phyloP scores from a whole-genome alignment of 148 eudicot genomes.

The Rhododendron ovatum region DNA sequence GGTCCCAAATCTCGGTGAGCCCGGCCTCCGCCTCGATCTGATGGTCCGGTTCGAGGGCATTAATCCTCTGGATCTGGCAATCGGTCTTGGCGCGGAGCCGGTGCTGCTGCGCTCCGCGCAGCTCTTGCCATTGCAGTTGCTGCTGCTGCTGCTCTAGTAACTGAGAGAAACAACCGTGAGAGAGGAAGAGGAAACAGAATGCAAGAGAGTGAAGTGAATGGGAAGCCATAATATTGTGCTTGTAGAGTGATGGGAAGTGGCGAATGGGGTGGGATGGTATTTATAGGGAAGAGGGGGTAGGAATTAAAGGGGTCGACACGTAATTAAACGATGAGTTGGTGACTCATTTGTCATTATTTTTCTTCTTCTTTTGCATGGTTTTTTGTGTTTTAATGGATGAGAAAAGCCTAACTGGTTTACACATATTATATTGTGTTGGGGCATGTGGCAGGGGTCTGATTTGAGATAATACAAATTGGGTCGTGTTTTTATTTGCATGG shows the following conservation, averaged over 20 bases:
- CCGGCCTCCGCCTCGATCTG: constrained; percentile 46
- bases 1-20: constrained; percentile 44
- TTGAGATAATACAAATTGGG: neutral
- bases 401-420: neutral
- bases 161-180: constrained; percentile 20
- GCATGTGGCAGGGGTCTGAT: constrained; percentile 2
- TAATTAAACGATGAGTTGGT: neutral
- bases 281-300: neutral
- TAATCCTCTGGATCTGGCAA: constrained; percentile 39
- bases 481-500: neutral
- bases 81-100: constrained; percentile 18
- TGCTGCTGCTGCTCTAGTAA: neutral
- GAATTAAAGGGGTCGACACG: constrained; percentile 18
- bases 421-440: neutral
- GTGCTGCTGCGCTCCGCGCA: constrained; percentile 20
- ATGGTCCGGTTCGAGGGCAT: constrained; percentile 40
- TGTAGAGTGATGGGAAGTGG: neutral
- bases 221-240: constrained; percentile 15
- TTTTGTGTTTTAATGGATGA: neutral
- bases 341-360: too few species aligned
- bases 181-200: constrained; percentile 31
- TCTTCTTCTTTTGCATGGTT: neutral
- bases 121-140: constrained; percentile 13
- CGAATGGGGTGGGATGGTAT: constrained; percentile 10
- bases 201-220: constrained; percentile 22